phyloP scores from a whole-genome alignment of 148 eudicot species.

The Chenopodium formosanum region DNA sequence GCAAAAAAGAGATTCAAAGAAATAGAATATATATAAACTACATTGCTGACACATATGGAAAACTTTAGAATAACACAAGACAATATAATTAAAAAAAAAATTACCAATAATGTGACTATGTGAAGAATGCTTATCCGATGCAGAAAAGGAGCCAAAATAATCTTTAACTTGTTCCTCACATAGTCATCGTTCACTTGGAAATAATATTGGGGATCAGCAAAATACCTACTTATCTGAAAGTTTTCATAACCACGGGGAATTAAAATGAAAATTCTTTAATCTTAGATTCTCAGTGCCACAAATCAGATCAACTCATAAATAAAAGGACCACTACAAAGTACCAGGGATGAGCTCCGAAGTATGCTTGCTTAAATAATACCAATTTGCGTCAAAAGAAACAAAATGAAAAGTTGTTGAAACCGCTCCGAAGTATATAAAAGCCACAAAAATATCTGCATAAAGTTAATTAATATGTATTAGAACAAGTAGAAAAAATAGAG shows the following conservation, averaged over 20 bases:
- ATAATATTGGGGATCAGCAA: slow-evolving; percentile 91
- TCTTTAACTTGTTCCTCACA: slow-evolving; percentile 91
- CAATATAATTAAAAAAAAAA: too few relatives aligned
- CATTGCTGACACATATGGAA: too few relatives aligned
- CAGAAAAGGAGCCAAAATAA: slow-evolving; percentile 80
- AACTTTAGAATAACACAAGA: not conserved
- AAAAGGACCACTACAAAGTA: not conserved
- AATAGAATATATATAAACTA: not conserved
- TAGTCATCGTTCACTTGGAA: slow-evolving; percentile 96
- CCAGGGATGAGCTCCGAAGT: not conserved
- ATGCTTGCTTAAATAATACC: too few relatives aligned
- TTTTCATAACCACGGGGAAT: not conserved
- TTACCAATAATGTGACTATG: not conserved
- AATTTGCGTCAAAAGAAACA: too few relatives aligned
- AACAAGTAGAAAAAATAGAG: too few relatives aligned
- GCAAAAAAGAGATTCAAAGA: not conserved
- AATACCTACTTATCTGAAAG: slow-evolving; percentile 74
- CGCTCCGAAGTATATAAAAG: too few relatives aligned
- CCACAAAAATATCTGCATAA: too few relatives aligned
- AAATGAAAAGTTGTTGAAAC: too few relatives aligned
- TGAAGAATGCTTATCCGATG: slow-evolving; percentile 64
- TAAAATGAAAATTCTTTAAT: not conserved
- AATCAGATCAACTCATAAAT: not conserved
- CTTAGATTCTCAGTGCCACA: not conserved
- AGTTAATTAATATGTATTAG: too few relatives aligned